Base-by-base conservation (phyloP, 129 eudicot genomes). In the Arctium lappa region DNA sequence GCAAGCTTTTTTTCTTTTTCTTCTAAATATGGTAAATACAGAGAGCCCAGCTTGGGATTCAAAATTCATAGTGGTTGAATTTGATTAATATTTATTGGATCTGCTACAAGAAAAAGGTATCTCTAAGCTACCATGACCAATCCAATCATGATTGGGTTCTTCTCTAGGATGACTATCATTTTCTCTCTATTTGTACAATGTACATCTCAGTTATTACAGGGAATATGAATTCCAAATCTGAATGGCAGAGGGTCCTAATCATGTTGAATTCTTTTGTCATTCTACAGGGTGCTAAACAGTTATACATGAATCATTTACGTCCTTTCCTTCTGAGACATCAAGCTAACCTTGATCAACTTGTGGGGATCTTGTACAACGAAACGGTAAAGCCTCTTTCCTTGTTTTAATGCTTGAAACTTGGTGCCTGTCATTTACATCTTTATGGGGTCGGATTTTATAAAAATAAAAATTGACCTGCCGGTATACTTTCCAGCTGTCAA, bases 311-410 rank as follows among this genome's bases (percentile, higher is more conserved):
- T 79, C 85, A 90, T 68, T 75, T 95, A 83, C 94, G 94, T 39
- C 97, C 99, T 37, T 91, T 95, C 79, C 90, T 95, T 60, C 75
- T 84, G 81, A 91, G 77, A 91, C 99, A 95, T 90, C 97, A 95
- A 83, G 84, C 85, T 60, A 90, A 86, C 81, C 93, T 95, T 1
- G 99, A 95, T 84, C 91, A 86, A 73, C 30, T 88, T 62, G 93
- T 93, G 86, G 91, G 84, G 9, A 50, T 91, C 36, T 29, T 90
- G 60, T 82, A 93, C 82, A 65, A 66, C 38, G 94, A 93, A 88
- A 87, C 88, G 94, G 99, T 92, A 89, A 85, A 62, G 40, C 16
- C 69, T 72, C 53, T 39, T 34, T 62, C 80, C 60, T 56, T 5
- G 11, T 60, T 27, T 27, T 29, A 69, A 9, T 18, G 30, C 36